These are phyloP conservation scores for Amaranthus hypochondriacus DNA, from an alignment of 148 eudicot genomes.

Conservation along the genomic window DNA sequence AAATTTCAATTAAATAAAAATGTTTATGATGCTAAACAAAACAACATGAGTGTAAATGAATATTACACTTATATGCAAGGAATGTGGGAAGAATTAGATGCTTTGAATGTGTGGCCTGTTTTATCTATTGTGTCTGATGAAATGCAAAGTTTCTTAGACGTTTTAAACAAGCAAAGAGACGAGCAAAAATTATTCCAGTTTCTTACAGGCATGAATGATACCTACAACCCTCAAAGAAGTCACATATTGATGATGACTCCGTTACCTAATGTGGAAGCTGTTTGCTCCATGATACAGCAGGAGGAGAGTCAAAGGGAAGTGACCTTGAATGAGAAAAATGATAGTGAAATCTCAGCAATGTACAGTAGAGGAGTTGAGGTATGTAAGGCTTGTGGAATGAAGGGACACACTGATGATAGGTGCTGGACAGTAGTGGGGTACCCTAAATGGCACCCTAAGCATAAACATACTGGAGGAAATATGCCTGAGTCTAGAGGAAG, in stretches of 20 bases:
- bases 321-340: rapidly evolving
- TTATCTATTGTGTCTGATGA: too few species aligned
- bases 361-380: background rate
- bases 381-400: background rate
- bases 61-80: too few species aligned
- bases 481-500: too few species aligned
- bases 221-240: background rate
- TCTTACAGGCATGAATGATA: background rate
- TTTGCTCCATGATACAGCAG: background rate
- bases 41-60: too few species aligned
- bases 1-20: too few species aligned
- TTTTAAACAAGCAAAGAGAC: background rate
- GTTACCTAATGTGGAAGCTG: background rate
- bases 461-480: background rate
- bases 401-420: background rate
- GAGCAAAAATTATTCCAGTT: background rate
- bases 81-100: too few species aligned
- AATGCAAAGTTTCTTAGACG: background rate
- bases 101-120: too few species aligned
- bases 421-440: background rate
- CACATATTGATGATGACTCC: background rate
- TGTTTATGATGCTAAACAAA: too few species aligned
- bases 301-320: background rate
- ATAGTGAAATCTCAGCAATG: background rate
- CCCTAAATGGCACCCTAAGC: background rate